Percentiles rank a stretch among this genome's conserved stretches.
Conservation (phyloP, 2,329 filamentous ascomycete species). For the Trichoderma polysporum region DNA sequence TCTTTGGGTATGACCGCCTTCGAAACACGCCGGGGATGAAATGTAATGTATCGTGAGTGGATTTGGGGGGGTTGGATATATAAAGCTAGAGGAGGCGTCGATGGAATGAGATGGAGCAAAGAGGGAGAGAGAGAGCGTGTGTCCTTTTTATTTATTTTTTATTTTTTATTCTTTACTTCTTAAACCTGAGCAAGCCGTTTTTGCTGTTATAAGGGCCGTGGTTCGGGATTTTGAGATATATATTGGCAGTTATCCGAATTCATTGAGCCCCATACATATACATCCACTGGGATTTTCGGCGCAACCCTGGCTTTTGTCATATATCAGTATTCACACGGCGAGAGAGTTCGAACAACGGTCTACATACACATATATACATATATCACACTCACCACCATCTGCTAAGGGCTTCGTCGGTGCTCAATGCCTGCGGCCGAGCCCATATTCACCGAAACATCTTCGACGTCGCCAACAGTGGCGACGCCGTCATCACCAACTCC, state of each 20-base stretch:
- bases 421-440: conserved; percentile 14
- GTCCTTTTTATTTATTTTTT: background rate
- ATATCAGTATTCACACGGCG: background rate
- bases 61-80: conserved; percentile 1
- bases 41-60: conserved; percentile 9
- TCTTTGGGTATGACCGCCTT: background rate
- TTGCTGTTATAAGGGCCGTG: no score
- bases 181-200: background rate
- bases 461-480: background rate
- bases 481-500: background rate
- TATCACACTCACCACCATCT: background rate
- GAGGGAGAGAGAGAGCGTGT: background rate
- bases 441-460: background rate
- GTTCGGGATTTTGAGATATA: no score
- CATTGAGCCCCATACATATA: no score
- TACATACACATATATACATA: background rate
- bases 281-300: background rate
- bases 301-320: background rate
- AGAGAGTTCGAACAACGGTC: background rate
- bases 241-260: background rate
- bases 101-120: background rate
- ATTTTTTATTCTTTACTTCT: background rate
- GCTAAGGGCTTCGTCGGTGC: background rate
- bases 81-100: background rate
- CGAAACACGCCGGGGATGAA: background rate